These are phyloP conservation scores for Tubosaeta sp. DNA, from an alignment of 768 basidiomycete genomes.

Conservation along the genomic window DNA sequence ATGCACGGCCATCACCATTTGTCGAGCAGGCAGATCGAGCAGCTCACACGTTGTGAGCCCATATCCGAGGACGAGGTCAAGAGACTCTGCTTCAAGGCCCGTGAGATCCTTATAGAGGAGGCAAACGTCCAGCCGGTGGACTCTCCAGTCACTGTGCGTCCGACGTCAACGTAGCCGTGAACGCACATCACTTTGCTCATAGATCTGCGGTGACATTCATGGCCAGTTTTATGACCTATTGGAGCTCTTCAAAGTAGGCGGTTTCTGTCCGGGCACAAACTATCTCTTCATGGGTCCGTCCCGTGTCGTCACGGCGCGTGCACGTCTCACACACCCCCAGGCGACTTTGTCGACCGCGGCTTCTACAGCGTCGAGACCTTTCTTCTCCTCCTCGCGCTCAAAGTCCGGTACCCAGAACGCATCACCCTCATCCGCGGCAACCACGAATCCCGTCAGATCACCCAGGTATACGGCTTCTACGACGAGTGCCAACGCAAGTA, in stretches of 20 bases:
- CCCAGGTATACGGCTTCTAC: slow-evolving; percentile 92
- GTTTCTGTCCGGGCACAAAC: slow-evolving; percentile 88
- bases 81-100: slow-evolving; percentile 89
- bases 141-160: slow-evolving; percentile 86
- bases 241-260: slow-evolving; percentile 92
- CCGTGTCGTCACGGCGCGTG: not conserved
- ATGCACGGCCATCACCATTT: too few relatives aligned
- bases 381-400: slow-evolving; percentile 88
- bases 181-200: slow-evolving; percentile 1
- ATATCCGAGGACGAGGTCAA: slow-evolving; percentile 97
- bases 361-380: slow-evolving; percentile 98
- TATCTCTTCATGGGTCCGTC: slow-evolving; percentile 92
- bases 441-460: slow-evolving; percentile 97
- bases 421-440: slow-evolving; percentile 97
- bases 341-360: slow-evolving; percentile 97
- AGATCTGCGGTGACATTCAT: slow-evolving; percentile 96
- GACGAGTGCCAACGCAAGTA: slow-evolving; percentile 98
- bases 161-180: slow-evolving; percentile 7
- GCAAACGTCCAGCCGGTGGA: slow-evolving; percentile 96
- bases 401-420: slow-evolving; percentile 95
- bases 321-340: slow-evolving; percentile 36
- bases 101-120: slow-evolving; percentile 96
- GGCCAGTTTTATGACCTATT: slow-evolving; percentile 96
- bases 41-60: slow-evolving; percentile 88
- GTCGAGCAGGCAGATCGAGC: slow-evolving; percentile 82